Evolutionary conservation across 768 basidiomycete genomes (phyloP).

Genomic region (Russula virescens): DNA sequence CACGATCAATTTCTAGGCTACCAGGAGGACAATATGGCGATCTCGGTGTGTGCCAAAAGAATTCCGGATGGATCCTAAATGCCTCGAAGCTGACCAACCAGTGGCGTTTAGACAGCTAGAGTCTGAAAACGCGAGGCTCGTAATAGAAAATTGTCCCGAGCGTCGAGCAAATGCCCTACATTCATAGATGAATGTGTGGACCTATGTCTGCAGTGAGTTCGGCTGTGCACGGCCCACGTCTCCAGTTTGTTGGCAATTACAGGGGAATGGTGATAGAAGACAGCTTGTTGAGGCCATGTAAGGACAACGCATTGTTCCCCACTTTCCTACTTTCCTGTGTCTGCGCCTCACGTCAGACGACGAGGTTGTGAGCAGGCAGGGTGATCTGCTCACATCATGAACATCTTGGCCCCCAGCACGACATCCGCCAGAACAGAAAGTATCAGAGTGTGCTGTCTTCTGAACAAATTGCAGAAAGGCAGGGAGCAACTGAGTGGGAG

Average conservation of each 20-base stretch:
- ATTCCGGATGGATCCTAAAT: conserved; percentile 34
- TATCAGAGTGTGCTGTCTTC: conserved; percentile 51
- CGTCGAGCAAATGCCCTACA: no score
- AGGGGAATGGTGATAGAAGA: conserved; percentile 31
- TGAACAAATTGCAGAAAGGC: conserved; percentile 62
- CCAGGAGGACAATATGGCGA: conserved; percentile 33
- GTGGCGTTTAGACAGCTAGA: not conserved
- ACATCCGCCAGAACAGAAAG: conserved; percentile 55
- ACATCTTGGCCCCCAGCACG: conserved; percentile 26
- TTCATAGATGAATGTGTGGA: not conserved
- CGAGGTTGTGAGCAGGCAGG: not conserved
- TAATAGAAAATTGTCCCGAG: no score
- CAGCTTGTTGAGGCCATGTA: conserved; percentile 29
- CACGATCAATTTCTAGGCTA: conserved; percentile 6
- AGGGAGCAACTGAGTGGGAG: conserved; percentile 48
- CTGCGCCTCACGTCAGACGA: conserved; percentile 28
- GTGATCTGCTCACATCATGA: conserved; percentile 11
- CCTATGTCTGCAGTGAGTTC: conserved; percentile 29
- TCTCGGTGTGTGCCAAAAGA: conserved; percentile 35
- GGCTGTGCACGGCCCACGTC: conserved; percentile 27
- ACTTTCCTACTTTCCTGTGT: conserved; percentile 36
- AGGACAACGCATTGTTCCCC: conserved; percentile 57
- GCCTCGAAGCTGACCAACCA: conserved; percentile 22
- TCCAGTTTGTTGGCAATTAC: conserved; percentile 30
- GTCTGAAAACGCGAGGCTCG: no score